Conservation (phyloP, 352 stramenopile genomes). For the Phytophthora kernoviae region DNA sequence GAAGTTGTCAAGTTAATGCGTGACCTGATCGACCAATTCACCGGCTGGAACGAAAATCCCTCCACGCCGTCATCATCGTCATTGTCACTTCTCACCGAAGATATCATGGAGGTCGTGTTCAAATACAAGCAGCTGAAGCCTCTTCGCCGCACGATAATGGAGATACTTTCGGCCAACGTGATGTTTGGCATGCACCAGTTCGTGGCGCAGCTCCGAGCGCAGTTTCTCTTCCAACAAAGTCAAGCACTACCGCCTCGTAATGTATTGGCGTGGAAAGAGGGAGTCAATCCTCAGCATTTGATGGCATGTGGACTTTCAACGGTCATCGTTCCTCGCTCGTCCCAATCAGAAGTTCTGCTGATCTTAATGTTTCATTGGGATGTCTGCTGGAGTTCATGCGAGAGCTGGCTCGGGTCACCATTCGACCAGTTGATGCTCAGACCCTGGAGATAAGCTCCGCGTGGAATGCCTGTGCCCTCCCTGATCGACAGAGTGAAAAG, state of each 20-base stretch:
- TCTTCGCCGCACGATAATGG: conserved; percentile 31
- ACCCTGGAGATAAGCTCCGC: conserved; percentile 26
- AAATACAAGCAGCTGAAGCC: conserved; percentile 35
- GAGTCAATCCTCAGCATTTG: conserved; percentile 20
- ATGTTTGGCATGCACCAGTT: conserved; percentile 47
- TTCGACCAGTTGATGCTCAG: conserved; percentile 26
- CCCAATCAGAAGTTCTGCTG: conserved; percentile 14
- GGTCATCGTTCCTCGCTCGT: conserved; percentile 23
- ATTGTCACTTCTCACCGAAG: conserved; percentile 32
- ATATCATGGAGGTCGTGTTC: conserved; percentile 44
- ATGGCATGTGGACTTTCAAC: conserved; percentile 34
- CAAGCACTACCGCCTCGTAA: background rate
- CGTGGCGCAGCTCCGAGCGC: conserved; percentile 40
- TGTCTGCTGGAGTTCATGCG: conserved; percentile 38
- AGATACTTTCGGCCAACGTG: conserved; percentile 28
- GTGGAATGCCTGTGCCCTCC: conserved; percentile 19
- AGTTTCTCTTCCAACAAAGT: conserved; percentile 28
- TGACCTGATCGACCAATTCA: conserved; percentile 33
- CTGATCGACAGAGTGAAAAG: background rate
- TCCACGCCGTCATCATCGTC: conserved; percentile 15
- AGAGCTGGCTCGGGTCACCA: conserved; percentile 30
- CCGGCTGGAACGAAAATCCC: conserved; percentile 8
- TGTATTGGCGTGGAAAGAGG: background rate
- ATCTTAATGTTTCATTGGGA: conserved; percentile 19
- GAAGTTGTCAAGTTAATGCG: conserved; percentile 31